phyloP scores from a whole-genome alignment of 805 yeast species.

The Saccharomycopsis selenospora region DNA sequence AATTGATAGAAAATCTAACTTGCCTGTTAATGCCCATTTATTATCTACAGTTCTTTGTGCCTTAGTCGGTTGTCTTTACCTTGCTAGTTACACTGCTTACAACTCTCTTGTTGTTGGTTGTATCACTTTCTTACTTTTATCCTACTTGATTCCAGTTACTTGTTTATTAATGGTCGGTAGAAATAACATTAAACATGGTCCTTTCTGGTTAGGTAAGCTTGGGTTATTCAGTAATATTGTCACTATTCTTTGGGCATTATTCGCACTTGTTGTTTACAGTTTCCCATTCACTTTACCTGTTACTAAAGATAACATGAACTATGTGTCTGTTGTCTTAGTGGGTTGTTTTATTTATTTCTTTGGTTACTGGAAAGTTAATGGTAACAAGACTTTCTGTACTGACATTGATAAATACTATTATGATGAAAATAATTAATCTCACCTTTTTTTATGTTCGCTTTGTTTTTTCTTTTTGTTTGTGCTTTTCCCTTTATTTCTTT shows the following conservation, averaged over 20 bases:
- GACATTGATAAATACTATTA: conserved; percentile 19
- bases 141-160: conserved; percentile 49
- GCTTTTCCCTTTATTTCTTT: background rate
- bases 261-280: conserved; percentile 53
- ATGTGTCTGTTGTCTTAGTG: conserved; percentile 49
- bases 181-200: conserved; percentile 50
- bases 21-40: conserved; percentile 55
- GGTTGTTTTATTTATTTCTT: conserved; percentile 40
- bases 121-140: conserved; percentile 48
- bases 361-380: conserved; percentile 46
- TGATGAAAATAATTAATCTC: conserved; percentile 16
- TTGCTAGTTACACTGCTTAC: conserved; percentile 63
- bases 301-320: conserved; percentile 56
- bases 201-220: conserved; percentile 55
- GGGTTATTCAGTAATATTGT: conserved; percentile 48
- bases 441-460: background rate
- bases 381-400: conserved; percentile 23
- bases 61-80: conserved; percentile 51
- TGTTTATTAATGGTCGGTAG: conserved; percentile 44
- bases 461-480: background rate
- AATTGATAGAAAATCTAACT: conserved; percentile 39
- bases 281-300: conserved; percentile 63
- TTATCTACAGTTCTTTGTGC: conserved; percentile 48
- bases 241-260: conserved; percentile 48
- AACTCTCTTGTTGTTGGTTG: conserved; percentile 58